Percentiles rank a stretch among this genome's conserved stretches.
Evolutionary conservation across 2,329 filamentous ascomycete genomes (phyloP).

Genomic region (Hymenoscyphus albidus): DNA sequence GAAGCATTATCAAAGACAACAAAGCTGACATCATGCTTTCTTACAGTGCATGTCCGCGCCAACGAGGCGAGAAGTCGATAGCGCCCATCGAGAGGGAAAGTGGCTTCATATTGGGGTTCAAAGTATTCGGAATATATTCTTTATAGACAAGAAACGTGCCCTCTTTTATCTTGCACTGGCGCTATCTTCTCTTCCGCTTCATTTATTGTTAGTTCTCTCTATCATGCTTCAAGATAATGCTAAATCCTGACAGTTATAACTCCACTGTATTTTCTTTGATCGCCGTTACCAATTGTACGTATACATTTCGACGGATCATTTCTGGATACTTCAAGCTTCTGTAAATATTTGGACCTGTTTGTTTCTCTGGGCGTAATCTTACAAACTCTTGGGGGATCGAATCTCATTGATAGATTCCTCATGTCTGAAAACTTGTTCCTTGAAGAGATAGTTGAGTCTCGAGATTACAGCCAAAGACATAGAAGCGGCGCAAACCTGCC

Average conservation of each 20-base stretch:
- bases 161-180: neutral
- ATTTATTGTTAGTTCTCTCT: neutral
- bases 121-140: neutral
- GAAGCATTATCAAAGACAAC: too few species aligned
- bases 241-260: neutral
- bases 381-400: too few species aligned
- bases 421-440: too few species aligned
- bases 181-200: neutral
- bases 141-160: neutral
- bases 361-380: too few species aligned
- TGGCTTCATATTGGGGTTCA: neutral
- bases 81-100: neutral
- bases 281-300: neutral
- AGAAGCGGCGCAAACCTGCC: too few species aligned
- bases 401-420: too few species aligned
- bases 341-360: too few species aligned
- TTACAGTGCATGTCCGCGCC: neutral
- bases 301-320: neutral
- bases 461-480: too few species aligned
- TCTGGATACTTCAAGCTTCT: too few species aligned
- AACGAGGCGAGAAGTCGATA: neutral
- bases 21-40: too few species aligned
- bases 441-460: too few species aligned
- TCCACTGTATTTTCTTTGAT: neutral
- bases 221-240: neutral